These are phyloP conservation scores for Exophiala aquamarina DNA, from an alignment of 2,329 filamentous ascomycete genomes.

Conservation along the genomic window DNA sequence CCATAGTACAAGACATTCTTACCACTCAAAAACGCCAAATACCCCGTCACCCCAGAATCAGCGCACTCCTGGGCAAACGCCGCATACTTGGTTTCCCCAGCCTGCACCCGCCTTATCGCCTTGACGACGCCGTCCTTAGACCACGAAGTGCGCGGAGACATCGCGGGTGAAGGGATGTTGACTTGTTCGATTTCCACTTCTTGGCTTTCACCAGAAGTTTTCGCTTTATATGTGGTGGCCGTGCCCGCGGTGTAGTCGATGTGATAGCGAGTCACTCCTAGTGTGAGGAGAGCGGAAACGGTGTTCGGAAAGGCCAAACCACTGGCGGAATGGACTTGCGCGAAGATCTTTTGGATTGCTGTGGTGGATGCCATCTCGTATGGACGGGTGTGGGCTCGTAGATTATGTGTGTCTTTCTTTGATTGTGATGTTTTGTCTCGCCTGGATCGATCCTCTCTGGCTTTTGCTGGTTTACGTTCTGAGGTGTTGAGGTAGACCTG, in stretches of 20 bases:
- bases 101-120: slow-evolving; percentile 4
- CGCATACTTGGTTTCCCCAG: slow-evolving; percentile 2
- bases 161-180: slow-evolving; percentile 1
- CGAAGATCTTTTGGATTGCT: slow-evolving; percentile 6
- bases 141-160: neutral
- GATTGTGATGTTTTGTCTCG: neutral
- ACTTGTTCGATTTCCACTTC: slow-evolving; percentile 2
- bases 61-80: slow-evolving; percentile 10
- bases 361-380: neutral
- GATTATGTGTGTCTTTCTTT: neutral
- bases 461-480: too few species aligned
- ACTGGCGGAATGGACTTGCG: slow-evolving; percentile 5
- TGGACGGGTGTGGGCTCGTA: neutral
- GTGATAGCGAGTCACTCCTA: slow-evolving; percentile 14
- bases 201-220: neutral
- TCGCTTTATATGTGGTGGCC: slow-evolving; percentile 3
- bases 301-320: slow-evolving; percentile 7
- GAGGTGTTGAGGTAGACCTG: too few species aligned
- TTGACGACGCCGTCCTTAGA: neutral
- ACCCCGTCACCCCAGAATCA: slow-evolving; percentile 11
- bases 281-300: slow-evolving; percentile 2
- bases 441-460: too few species aligned
- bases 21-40: slow-evolving; percentile 10
- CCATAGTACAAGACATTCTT: slow-evolving; percentile 14
- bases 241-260: slow-evolving; percentile 7